A percentile compares a stretch with the other conserved stretches of the same genome.
Evolutionary conservation across 2,329 filamentous ascomycete genomes (phyloP).

Genomic region (Dothiorella sarmentorum): DNA sequence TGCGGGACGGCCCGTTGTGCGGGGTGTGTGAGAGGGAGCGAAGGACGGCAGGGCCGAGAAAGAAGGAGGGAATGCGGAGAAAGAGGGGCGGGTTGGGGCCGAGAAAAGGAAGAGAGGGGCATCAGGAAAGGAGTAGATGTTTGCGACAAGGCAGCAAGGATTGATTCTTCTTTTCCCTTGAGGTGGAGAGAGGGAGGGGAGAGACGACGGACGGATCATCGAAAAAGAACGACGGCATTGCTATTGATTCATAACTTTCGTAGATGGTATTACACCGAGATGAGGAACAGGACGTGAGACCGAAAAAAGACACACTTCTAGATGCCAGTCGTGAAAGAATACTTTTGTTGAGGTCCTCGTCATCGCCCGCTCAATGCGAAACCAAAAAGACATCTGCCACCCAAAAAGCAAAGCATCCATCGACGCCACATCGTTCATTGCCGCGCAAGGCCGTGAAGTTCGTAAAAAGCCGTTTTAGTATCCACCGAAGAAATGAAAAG

Average conservation of each 20-base stretch:
- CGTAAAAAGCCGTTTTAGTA: background rate
- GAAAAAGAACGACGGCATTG: background rate
- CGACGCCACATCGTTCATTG: background rate
- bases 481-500: background rate
- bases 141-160: background rate
- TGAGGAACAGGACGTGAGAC: background rate
- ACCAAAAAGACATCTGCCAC: no score
- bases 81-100: background rate
- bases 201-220: background rate
- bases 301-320: background rate
- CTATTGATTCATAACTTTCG: background rate
- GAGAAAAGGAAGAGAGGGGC: no score
- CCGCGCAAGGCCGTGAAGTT: conserved; percentile 9
- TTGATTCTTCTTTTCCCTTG: no score
- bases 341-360: background rate
- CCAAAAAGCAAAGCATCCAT: background rate
- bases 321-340: background rate
- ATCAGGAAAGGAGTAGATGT: background rate
- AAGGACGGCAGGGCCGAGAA: background rate
- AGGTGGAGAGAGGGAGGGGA: background rate
- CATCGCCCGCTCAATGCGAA: no score
- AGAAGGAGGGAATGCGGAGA: background rate
- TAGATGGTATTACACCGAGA: conserved; percentile 6
- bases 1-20: background rate
- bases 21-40: background rate